Evolutionary conservation across 2,329 filamentous ascomycete species (phyloP).

Genomic region (Hawksworthiomyces lignivorus): DNA sequence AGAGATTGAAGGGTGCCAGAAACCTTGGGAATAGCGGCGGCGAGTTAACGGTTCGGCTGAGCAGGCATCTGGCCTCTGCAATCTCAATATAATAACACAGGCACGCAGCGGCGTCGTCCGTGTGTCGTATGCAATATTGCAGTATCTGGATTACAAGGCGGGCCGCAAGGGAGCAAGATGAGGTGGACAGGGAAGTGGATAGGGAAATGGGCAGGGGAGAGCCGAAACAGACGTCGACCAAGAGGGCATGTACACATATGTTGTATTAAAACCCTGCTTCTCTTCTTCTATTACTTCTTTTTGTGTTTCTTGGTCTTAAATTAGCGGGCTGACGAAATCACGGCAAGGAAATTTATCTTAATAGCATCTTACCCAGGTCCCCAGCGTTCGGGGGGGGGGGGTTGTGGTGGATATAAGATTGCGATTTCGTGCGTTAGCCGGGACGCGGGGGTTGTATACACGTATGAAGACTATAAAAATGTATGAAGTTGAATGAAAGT

Average conservation of each 20-base stretch:
- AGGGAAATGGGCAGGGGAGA: no score
- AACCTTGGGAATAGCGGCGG: neutral
- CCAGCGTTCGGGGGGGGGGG: neutral
- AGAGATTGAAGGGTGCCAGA: constrained; percentile 8
- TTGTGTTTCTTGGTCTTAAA: neutral
- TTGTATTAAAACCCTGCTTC: no score
- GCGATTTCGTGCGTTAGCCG: neutral
- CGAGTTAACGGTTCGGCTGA: neutral
- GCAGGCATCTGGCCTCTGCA: neutral
- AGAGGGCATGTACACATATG: no score
- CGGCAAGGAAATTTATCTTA: no score
- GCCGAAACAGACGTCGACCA: no score
- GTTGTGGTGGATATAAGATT: no score
- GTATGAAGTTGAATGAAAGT: neutral
- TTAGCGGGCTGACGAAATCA: neutral
- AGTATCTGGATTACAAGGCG: constrained; percentile 2
- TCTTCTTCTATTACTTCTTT: constrained; percentile 1
- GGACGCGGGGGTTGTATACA: neutral
- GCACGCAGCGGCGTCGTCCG: constrained; percentile 5
- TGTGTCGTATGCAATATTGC: constrained; percentile 4
- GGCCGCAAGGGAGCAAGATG: neutral
- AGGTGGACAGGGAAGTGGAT: neutral
- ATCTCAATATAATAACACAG: neutral
- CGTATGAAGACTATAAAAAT: constrained; percentile 2
- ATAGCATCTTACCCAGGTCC: no score